A percentile compares a stretch with the other conserved stretches of the same genome.
Evolutionary conservation across 768 basidiomycete species (phyloP).

Genomic region (Rhodotorula diobovata): DNA sequence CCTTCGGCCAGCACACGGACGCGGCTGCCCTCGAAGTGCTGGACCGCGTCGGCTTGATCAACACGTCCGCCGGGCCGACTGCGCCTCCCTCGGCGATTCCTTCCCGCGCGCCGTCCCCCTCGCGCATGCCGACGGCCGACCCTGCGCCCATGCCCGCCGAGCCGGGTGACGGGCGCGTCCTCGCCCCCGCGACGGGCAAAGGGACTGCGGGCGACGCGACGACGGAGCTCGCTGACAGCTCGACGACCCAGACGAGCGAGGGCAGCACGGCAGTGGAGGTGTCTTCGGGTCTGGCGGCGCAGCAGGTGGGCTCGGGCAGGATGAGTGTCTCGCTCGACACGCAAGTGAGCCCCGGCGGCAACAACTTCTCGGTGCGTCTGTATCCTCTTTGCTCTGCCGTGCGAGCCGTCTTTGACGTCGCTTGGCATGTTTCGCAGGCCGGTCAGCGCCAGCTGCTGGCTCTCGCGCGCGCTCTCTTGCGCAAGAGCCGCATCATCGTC

Average conservation of each 20-base stretch:
- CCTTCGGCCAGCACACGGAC: slow-evolving; percentile 58
- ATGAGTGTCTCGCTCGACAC: slow-evolving; percentile 45
- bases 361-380: slow-evolving; percentile 45
- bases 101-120: slow-evolving; percentile 4
- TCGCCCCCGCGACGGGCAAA: background rate
- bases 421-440: slow-evolving; percentile 1
- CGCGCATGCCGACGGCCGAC: background rate
- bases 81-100: background rate
- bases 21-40: slow-evolving; percentile 64
- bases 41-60: slow-evolving; percentile 49
- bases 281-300: background rate
- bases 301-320: slow-evolving; percentile 3
- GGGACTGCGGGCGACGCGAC: background rate
- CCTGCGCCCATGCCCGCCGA: slow-evolving; percentile 21
- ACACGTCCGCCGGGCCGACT: background rate
- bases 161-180: background rate
- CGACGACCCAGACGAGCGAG: slow-evolving; percentile 4
- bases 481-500: slow-evolving; percentile 48
- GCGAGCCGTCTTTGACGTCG: too few relatives aligned
- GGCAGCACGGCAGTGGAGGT: background rate
- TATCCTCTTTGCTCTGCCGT: background rate
- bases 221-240: background rate
- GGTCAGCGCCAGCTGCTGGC: slow-evolving; percentile 38
- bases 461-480: slow-evolving; percentile 44
- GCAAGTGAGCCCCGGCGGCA: slow-evolving; percentile 48